These are phyloP conservation scores for Saccharomycopsis crataegensis DNA, from an alignment of 1,139 yeast genomes.

Conservation along the genomic window DNA sequence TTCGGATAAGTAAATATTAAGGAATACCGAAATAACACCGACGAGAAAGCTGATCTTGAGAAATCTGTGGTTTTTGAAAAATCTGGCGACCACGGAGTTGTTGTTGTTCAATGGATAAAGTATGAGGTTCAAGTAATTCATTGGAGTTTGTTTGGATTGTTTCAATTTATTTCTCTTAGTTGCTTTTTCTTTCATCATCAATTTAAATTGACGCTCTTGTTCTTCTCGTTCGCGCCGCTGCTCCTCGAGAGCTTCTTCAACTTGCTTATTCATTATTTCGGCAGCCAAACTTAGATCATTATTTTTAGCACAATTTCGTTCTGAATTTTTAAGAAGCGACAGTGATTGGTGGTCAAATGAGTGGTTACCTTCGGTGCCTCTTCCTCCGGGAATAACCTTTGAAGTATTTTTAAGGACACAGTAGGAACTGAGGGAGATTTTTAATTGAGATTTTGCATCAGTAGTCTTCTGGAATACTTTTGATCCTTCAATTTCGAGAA, in stretches of 20 bases:
- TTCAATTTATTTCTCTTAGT: not conserved
- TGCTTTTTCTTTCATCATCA: not conserved
- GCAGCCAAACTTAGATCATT: not conserved
- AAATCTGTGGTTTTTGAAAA: constrained; percentile 1
- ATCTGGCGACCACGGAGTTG: not conserved
- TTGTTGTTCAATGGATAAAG: constrained; percentile 8
- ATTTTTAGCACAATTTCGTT: not conserved
- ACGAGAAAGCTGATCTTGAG: constrained; percentile 9
- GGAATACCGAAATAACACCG: constrained; percentile 11
- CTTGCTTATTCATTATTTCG: not conserved
- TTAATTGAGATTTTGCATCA: not conserved
- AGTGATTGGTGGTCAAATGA: not conserved
- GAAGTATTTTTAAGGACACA: constrained; percentile 14
- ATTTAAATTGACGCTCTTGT: constrained; percentile 5
- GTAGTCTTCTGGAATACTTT: not conserved
- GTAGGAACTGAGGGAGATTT: constrained; percentile 1
- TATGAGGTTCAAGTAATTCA: constrained; percentile 1
- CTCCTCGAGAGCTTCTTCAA: not conserved
- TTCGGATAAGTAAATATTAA: constrained; percentile 5
- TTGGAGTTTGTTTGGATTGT: not conserved
- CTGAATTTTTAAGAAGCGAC: not conserved
- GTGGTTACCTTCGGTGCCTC: too few relatives aligned
- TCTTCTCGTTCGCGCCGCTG: constrained; percentile 11
- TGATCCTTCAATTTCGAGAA: not conserved
- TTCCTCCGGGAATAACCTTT: not conserved